Conservation (phyloP, 1,139 yeast species). For the Hansenula sp. region DNA sequence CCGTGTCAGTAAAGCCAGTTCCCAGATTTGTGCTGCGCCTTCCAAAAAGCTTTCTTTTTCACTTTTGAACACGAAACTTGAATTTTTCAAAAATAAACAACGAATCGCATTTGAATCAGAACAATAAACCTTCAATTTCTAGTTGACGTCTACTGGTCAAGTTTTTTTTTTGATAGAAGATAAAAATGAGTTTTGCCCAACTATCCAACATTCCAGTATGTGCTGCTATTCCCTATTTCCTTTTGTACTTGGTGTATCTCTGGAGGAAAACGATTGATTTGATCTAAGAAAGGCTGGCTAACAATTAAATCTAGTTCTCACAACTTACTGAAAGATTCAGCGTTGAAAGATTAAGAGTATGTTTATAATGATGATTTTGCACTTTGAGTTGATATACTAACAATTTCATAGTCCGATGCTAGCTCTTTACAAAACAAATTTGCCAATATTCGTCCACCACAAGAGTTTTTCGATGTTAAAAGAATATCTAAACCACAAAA, state of each 20-base stretch:
- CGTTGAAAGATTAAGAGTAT: slow-evolving; percentile 45
- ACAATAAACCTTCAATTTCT: too few species aligned
- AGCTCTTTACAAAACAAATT: slow-evolving; percentile 55
- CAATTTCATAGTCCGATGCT: slow-evolving; percentile 29
- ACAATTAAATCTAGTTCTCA: slow-evolving; percentile 24
- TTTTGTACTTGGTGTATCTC: too few species aligned
- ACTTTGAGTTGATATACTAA: slow-evolving; percentile 33
- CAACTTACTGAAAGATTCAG: slow-evolving; percentile 47
- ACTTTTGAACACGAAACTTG: not conserved
- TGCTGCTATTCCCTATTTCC: not conserved
- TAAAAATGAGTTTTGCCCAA: slow-evolving; percentile 21
- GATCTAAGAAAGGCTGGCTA: too few species aligned
- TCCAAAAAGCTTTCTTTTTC: not conserved
- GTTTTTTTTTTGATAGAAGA: not conserved
- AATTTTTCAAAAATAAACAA: not conserved
- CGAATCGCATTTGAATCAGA: not conserved
- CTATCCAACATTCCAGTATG: slow-evolving; percentile 28
- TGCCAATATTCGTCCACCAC: slow-evolving; percentile 79
- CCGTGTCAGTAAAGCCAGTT: not conserved
- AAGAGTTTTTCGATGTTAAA: slow-evolving; percentile 89
- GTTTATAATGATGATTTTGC: slow-evolving; percentile 11
- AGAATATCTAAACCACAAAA: slow-evolving; percentile 87
- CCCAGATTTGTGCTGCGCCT: not conserved
- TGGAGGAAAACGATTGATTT: too few species aligned
- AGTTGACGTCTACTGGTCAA: too few species aligned